phyloP scores from a whole-genome alignment of 495 filamentous ascomycete genomes.

The Apiosordaria backusii region DNA sequence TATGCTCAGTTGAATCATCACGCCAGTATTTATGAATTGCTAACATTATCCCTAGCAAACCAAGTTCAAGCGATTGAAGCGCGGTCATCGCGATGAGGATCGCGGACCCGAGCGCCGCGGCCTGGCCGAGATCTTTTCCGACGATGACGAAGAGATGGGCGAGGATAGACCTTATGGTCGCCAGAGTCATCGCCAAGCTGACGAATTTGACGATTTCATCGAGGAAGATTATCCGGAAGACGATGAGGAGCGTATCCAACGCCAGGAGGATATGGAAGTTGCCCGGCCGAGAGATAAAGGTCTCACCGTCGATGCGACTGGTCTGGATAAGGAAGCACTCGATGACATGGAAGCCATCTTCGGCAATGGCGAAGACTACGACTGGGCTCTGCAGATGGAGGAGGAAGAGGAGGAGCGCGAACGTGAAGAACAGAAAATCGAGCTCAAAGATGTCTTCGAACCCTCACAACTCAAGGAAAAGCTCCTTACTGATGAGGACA shows the following conservation, averaged over 20 bases:
- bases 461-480: conserved; percentile 89
- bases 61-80: conserved; percentile 93
- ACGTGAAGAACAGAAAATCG: conserved; percentile 64
- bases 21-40: conserved; percentile 7
- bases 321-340: conserved; percentile 83
- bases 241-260: conserved; percentile 68
- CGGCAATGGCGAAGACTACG: conserved; percentile 90
- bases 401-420: conserved; percentile 71
- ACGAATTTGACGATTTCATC: conserved; percentile 97
- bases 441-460: conserved; percentile 96
- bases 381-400: conserved; percentile 84
- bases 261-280: conserved; percentile 84
- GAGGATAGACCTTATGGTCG: conserved; percentile 55
- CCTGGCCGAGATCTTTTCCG: conserved; percentile 87
- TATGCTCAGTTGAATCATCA: conserved; percentile 32
- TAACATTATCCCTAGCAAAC: conserved; percentile 50
- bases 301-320: conserved; percentile 63
- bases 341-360: conserved; percentile 96
- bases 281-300: conserved; percentile 64
- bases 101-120: conserved; percentile 61
- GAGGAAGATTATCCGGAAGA: conserved; percentile 92
- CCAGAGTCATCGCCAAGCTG: conserved; percentile 53
- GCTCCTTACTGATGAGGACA: conserved; percentile 93
- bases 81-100: conserved; percentile 71
- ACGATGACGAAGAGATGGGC: conserved; percentile 77